These are phyloP conservation scores for Hibiscus syriacus DNA, from an alignment of 345 rosid species.

Conservation along the genomic window DNA sequence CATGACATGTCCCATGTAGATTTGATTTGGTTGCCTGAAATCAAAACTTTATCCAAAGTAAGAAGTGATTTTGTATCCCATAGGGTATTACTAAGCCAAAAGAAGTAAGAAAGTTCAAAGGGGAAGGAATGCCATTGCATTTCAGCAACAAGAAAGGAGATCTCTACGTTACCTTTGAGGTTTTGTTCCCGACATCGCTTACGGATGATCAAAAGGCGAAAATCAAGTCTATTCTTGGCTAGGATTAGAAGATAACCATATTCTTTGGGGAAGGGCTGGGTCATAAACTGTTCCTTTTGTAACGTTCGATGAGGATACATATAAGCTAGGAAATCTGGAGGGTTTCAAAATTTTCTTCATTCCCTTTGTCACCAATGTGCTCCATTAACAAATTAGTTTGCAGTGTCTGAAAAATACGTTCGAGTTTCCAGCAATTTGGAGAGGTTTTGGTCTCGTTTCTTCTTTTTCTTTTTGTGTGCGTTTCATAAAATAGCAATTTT, in stretches of 20 bases:
- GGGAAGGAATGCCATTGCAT: conserved; percentile 97
- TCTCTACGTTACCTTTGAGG: conserved; percentile 80
- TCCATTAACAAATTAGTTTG: conserved; percentile 8
- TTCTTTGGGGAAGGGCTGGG: conserved; percentile 7
- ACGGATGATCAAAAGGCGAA: conserved; percentile 82
- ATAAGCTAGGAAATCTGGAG: conserved; percentile 13
- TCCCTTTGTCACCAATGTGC: neutral
- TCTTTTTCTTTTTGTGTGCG: no score
- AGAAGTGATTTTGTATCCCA: neutral
- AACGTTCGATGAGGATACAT: conserved; percentile 11
- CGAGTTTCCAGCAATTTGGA: conserved; percentile 3
- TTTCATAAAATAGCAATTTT: no score
- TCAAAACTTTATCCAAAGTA: neutral
- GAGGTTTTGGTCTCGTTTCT: neutral
- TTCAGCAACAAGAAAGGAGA: conserved; percentile 83
- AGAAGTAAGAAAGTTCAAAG: conserved; percentile 81
- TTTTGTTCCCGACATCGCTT: conserved; percentile 76
- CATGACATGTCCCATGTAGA: neutral
- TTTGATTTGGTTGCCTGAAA: neutral
- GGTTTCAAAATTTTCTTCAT: neutral
- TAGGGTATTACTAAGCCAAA: conserved; percentile 95
- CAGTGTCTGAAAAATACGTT: neutral
- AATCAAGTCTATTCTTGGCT: conserved; percentile 68
- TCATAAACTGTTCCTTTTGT: conserved; percentile 13
- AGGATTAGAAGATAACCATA: conserved; percentile 13